Percentiles rank a stretch among this genome's conserved stretches.
Conservation (phyloP, 2,329 filamentous ascomycete species). For the Pseudovirgaria hyperparasitica region DNA sequence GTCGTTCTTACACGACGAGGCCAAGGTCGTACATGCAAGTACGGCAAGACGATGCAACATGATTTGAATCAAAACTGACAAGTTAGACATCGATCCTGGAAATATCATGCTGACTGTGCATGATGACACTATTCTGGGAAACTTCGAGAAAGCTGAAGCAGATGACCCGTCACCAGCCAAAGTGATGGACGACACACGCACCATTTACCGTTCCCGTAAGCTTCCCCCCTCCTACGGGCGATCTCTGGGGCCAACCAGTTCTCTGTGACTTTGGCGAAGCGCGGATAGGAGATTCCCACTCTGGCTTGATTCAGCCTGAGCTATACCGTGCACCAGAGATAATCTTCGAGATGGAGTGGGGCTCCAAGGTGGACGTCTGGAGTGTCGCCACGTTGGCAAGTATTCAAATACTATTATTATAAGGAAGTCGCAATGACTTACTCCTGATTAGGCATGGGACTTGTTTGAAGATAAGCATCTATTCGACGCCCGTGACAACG, state of each 20-base stretch:
- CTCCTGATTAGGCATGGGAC: slow-evolving; percentile 22
- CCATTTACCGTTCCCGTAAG: slow-evolving; percentile 11
- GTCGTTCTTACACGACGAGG: slow-evolving; percentile 31
- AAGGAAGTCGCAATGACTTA: slow-evolving; percentile 8
- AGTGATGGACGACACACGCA: slow-evolving; percentile 14
- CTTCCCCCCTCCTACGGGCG: slow-evolving; percentile 19
- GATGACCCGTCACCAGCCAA: slow-evolving; percentile 26
- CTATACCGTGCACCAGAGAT: slow-evolving; percentile 29
- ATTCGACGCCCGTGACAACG: slow-evolving; percentile 14
- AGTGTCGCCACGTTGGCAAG: slow-evolving; percentile 24
- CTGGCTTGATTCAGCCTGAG: slow-evolving; percentile 22
- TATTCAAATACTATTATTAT: slow-evolving; percentile 4
- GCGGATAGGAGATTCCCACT: slow-evolving; percentile 17
- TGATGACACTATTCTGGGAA: slow-evolving; percentile 23
- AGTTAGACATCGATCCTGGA: slow-evolving; percentile 29
- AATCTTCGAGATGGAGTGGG: slow-evolving; percentile 24
- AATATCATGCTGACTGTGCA: slow-evolving; percentile 29
- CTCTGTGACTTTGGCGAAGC: slow-evolving; percentile 27
- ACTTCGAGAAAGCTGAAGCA: slow-evolving; percentile 24
- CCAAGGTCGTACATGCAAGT: slow-evolving; percentile 35
- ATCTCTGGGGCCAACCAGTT: slow-evolving; percentile 20
- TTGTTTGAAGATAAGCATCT: slow-evolving; percentile 23
- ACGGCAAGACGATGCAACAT: slow-evolving; percentile 8
- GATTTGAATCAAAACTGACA: slow-evolving; percentile 4
- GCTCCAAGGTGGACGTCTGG: slow-evolving; percentile 27